These are phyloP conservation scores for Dorcoceras hygrometricum DNA, from an alignment of 257 asterid species.

Conservation along the genomic window DNA sequence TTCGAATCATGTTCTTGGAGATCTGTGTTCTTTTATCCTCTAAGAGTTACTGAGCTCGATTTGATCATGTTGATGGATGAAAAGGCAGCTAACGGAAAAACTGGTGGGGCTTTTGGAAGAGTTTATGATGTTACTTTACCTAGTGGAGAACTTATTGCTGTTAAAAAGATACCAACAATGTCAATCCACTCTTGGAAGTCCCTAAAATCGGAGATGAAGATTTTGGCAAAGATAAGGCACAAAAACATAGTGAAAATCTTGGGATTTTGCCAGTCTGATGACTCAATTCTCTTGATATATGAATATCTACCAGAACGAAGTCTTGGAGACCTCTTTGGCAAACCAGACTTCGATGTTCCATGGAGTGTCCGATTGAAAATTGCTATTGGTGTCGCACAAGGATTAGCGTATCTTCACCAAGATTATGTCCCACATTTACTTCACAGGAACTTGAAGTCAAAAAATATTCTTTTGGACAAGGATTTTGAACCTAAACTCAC, in stretches of 20 bases:
- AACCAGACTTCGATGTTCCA: conserved; percentile 41
- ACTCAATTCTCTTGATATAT: conserved; percentile 59
- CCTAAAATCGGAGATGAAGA: conserved; percentile 62
- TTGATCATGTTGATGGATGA: conserved; percentile 63
- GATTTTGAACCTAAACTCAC: conserved; percentile 79
- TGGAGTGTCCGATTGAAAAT: conserved; percentile 67
- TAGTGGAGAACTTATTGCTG: conserved; percentile 64
- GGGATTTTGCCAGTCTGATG: conserved; percentile 69
- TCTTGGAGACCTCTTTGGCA: conserved; percentile 58
- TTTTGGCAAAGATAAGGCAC: conserved; percentile 77
- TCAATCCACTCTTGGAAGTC: conserved; percentile 50
- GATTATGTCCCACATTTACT: conserved; percentile 74
- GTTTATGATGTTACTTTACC: conserved; percentile 64
- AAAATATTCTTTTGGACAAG: conserved; percentile 61
- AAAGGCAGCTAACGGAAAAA: conserved; percentile 47
- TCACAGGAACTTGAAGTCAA: conserved; percentile 68
- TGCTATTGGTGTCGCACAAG: conserved; percentile 76
- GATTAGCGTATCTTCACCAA: conserved; percentile 73
- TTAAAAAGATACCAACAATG: conserved; percentile 55
- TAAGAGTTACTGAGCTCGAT: conserved; percentile 69
- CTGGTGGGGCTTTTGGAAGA: conserved; percentile 60
- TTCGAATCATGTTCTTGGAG: conserved; percentile 44
- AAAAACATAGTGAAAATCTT: conserved; percentile 64
- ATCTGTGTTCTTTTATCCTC: conserved; percentile 78
- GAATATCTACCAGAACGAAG: conserved; percentile 73